Base-by-base conservation (phyloP, 345 rosid species). In the Euphorbia tirucalli region DNA sequence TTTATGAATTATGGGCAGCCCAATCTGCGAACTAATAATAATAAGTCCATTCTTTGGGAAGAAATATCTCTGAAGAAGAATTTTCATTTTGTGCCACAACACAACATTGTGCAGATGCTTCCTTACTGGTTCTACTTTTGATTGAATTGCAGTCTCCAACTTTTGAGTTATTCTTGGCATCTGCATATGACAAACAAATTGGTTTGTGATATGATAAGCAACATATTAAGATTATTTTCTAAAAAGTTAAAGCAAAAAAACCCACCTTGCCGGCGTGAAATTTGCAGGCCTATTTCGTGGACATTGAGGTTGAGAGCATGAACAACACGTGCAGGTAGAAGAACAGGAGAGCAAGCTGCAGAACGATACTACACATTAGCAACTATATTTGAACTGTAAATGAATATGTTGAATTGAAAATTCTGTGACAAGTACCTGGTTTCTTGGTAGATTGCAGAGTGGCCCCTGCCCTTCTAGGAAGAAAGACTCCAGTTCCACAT, bases 401-500 rank as follows among this genome's bases (percentile, higher is more conserved):
- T n/a, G n/a, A n/a, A n/a, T n/a, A n/a, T n/a, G n/a, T n/a, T n/a
- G n/a, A 3, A 35, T 35, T 35, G 39, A 35, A 35, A 35, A 35
- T 35, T 35, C 7, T 35, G 39, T 7, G 7, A 35, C 3, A 46
- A 3, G 57, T 81, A 89, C 98, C 88, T 79, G 96, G 80, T 72
- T 80, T 90, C 75, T 78, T 86, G 75, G 41, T 70, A 7, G 83
- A 63, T 5, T 74, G 88, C 58, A 66, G 76, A 63, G 77, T 73
- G 14, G 81, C 46, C 19, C 84, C 88, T 5, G 77, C 68, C n/a
- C 66, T 75, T 31, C 61, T 81, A 0, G 98, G 98, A 63, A 92
- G 87, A 72, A 92, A 94, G 61, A 94, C 97, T 48, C 97, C 98
- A 35, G 98, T 94, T 4, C 98, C 97, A 8, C 86, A 62, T 59